These are phyloP conservation scores for Misopates orontium DNA, from an alignment of 257 asterid species.

Conservation along the genomic window DNA sequence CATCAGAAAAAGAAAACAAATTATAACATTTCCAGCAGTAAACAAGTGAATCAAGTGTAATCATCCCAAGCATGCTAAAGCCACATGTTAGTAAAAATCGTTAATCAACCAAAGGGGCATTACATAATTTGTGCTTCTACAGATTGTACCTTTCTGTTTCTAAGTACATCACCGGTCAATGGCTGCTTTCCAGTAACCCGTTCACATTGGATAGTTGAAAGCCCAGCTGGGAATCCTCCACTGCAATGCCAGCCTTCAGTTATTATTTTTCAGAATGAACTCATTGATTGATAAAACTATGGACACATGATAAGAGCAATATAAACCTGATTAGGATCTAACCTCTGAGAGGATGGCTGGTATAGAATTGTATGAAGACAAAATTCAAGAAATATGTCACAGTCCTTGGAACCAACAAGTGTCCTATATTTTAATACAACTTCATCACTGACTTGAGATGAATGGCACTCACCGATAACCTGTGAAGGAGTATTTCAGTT, in stretches of 20 bases:
- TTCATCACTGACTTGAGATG: constrained; percentile 60
- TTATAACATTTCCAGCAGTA: constrained; percentile 22
- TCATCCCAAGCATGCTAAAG: constrained; percentile 18
- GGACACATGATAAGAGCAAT: constrained; percentile 12
- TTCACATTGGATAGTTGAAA: constrained; percentile 69
- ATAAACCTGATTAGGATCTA: constrained; percentile 25
- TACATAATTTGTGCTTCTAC: constrained; percentile 23
- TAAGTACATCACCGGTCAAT: constrained; percentile 51
- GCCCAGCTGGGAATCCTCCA: constrained; percentile 75
- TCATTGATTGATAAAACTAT: constrained; percentile 15
- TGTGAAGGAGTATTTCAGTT: constrained; percentile 32
- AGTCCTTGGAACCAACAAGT: constrained; percentile 62
- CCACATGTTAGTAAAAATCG: constrained; percentile 20
- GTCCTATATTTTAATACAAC: constrained; percentile 55
- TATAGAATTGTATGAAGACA: constrained; percentile 81
- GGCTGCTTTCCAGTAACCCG: constrained; percentile 86
- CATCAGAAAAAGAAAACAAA: constrained; percentile 26
- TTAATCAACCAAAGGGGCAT: constrained; percentile 10
- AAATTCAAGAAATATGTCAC: constrained; percentile 75
- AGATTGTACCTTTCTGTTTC: constrained; percentile 63
- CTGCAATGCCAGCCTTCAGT: constrained; percentile 41
- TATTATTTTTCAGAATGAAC: constrained; percentile 33
- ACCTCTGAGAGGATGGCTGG: constrained; percentile 84
- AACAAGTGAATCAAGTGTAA: constrained; percentile 18
- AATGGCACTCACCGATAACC: constrained; percentile 93